Evolutionary conservation across 2,329 filamentous ascomycete genomes (phyloP).

Genomic region (Erysiphe pulchra): DNA sequence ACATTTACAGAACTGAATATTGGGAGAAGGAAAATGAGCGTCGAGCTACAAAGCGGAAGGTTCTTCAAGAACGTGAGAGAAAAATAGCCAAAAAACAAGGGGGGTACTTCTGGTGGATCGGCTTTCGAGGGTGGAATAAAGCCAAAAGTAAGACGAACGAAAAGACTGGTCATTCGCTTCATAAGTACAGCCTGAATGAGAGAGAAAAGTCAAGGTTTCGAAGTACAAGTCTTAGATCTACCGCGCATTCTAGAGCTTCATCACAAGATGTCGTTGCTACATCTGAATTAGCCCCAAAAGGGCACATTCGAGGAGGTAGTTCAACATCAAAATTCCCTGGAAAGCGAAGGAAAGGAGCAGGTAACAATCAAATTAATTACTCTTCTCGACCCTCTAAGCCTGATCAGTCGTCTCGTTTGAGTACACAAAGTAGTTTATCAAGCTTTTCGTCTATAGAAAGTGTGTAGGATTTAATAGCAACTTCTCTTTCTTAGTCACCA

Average conservation of each 20-base stretch:
- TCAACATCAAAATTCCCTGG: conserved; percentile 10
- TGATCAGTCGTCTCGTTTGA: conserved; percentile 10
- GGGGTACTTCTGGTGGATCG: conserved; percentile 69
- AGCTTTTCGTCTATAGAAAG: conserved; percentile 12
- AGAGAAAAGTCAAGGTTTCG: conserved; percentile 10
- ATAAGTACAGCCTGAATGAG: conserved; percentile 8
- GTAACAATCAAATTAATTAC: background rate
- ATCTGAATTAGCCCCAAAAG: conserved; percentile 8
- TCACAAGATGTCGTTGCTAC: conserved; percentile 14
- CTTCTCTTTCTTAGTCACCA: background rate
- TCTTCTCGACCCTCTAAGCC: background rate
- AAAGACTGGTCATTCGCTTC: conserved; percentile 9
- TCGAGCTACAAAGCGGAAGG: conserved; percentile 42
- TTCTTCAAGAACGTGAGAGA: conserved; percentile 41
- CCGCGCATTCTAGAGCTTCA: conserved; percentile 13
- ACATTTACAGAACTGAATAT: conserved; percentile 77
- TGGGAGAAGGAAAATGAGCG: conserved; percentile 95
- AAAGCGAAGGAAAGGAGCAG: conserved; percentile 6
- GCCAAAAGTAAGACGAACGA: conserved; percentile 10
- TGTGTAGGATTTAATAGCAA: conserved; percentile 3
- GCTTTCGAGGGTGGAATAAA: conserved; percentile 31
- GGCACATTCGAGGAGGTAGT: conserved; percentile 10
- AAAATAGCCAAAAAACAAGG: conserved; percentile 41
- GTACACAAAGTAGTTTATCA: conserved; percentile 11
- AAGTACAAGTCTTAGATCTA: conserved; percentile 11